These are phyloP conservation scores for Codiaeum variegatum DNA, from an alignment of 441 rosid species.

Conservation along the genomic window DNA sequence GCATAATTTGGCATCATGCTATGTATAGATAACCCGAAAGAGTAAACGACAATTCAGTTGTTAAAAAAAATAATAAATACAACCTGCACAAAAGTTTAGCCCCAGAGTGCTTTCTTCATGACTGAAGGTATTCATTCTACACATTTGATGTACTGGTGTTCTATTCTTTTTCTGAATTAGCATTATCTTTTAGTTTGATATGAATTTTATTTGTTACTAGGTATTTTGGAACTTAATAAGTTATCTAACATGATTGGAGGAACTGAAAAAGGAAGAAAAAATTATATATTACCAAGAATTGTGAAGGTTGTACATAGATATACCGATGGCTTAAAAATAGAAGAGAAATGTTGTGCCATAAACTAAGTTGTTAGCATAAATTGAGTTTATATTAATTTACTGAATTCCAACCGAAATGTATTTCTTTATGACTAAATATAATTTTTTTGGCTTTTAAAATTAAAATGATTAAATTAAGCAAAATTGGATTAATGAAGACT, in stretches of 20 bases:
- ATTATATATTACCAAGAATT: conserved; percentile 46
- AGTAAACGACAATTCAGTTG: conserved; percentile 28
- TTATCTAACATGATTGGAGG: conserved; percentile 66
- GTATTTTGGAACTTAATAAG: conserved; percentile 87
- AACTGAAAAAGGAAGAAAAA: conserved; percentile 40
- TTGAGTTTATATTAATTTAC: no score
- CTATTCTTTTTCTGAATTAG: not conserved
- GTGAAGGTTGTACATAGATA: conserved; percentile 68
- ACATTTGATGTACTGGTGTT: not conserved
- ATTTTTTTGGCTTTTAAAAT: no score
- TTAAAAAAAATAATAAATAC: conserved; percentile 42
- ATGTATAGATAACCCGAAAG: conserved; percentile 38
- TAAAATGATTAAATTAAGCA: no score
- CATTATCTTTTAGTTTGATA: not conserved
- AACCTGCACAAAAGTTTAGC: conserved; percentile 87
- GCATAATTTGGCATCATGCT: conserved; percentile 12
- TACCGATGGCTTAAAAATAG: no score
- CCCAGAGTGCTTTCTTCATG: conserved; percentile 95
- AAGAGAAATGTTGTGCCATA: no score
- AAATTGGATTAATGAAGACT: no score
- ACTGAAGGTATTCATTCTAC: conserved; percentile 48
- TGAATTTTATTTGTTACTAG: conserved; percentile 26
- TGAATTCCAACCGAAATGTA: no score
- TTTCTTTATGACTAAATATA: no score
- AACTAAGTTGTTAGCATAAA: no score